Percentiles rank a stretch among this genome's conserved stretches.
Conservation (phyloP, 2,329 filamentous ascomycete species). For the Beauveria pseudobassiana region DNA sequence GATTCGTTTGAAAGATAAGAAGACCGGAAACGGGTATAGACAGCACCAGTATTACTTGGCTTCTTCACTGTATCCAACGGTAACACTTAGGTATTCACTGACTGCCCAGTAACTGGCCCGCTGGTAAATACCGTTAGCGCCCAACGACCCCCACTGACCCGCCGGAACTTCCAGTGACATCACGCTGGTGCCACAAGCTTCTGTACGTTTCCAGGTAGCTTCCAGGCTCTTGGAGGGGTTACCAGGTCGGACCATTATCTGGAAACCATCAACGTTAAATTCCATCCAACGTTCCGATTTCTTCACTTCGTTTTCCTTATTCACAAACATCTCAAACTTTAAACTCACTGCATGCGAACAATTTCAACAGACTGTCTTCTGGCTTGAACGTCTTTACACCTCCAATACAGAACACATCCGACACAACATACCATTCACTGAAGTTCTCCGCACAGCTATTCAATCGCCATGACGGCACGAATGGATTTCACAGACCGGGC, state of each 20-base stretch:
- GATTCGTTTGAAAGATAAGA: too few relatives aligned
- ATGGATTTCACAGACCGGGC: constrained; percentile 94
- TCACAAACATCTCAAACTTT: neutral
- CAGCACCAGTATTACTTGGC: too few relatives aligned
- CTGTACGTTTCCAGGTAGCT: constrained; percentile 23
- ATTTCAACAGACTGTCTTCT: constrained; percentile 4
- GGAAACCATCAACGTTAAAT: constrained; percentile 15
- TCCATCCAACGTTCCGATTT: neutral
- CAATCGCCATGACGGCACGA: constrained; percentile 57
- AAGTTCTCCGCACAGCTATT: constrained; percentile 8
- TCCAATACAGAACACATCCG: neutral
- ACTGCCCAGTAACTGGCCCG: neutral
- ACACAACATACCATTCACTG: neutral
- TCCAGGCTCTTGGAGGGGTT: constrained; percentile 21
- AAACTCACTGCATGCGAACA: neutral
- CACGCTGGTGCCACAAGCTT: constrained; percentile 17
- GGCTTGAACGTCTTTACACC: neutral
- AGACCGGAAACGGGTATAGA: too few relatives aligned
- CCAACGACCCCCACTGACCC: constrained; percentile 11
- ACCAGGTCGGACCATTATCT: constrained; percentile 13
- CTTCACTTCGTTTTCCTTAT: neutral
- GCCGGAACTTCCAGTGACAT: constrained; percentile 19
- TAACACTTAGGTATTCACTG: neutral
- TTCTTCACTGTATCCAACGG: too few relatives aligned
- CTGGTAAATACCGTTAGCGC: neutral